Evolutionary conservation across 202 grass and related monocot genomes (phyloP).

Genomic region (Bolboschoenoplectus hybrid): DNA sequence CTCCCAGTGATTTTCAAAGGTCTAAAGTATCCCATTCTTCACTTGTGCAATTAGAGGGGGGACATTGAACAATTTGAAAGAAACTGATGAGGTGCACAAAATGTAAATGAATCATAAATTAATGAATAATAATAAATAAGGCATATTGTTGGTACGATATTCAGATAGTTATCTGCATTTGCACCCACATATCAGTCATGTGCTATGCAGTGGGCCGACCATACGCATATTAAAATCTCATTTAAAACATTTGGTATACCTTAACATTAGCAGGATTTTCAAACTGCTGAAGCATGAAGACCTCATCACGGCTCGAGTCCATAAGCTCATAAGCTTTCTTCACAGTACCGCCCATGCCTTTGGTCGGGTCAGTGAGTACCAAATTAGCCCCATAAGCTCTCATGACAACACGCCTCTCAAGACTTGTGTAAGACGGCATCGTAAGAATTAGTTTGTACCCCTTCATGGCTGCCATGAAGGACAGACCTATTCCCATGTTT

Average conservation of each 20-base stretch:
- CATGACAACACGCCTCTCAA: slow-evolving; percentile 80
- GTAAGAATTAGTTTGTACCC: slow-evolving; percentile 85
- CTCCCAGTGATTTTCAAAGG: background rate
- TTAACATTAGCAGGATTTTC: slow-evolving; percentile 95
- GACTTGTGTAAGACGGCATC: slow-evolving; percentile 91
- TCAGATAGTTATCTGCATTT: too few relatives aligned
- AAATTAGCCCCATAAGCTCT: slow-evolving; percentile 72
- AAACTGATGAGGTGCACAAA: background rate
- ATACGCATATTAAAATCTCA: too few relatives aligned
- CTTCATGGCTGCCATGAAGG: slow-evolving; percentile 72
- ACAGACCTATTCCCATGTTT: slow-evolving; percentile 83
- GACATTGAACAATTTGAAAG: background rate
- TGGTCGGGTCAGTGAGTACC: slow-evolving; percentile 77
- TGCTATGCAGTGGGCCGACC: too few relatives aligned
- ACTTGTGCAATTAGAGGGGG: background rate
- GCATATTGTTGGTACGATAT: background rate
- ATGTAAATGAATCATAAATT: slow-evolving; percentile 2
- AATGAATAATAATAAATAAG: background rate
- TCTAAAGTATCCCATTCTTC: background rate
- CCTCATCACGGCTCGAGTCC: slow-evolving; percentile 60
- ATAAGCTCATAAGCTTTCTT: slow-evolving; percentile 74
- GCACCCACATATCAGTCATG: too few relatives aligned
- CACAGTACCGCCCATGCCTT: slow-evolving; percentile 93
- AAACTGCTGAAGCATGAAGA: slow-evolving; percentile 91
- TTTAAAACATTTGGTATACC: slow-evolving; percentile 36